phyloP scores from a whole-genome alignment of 139 green algal genomes.

The Coccomyxa sp. region DNA sequence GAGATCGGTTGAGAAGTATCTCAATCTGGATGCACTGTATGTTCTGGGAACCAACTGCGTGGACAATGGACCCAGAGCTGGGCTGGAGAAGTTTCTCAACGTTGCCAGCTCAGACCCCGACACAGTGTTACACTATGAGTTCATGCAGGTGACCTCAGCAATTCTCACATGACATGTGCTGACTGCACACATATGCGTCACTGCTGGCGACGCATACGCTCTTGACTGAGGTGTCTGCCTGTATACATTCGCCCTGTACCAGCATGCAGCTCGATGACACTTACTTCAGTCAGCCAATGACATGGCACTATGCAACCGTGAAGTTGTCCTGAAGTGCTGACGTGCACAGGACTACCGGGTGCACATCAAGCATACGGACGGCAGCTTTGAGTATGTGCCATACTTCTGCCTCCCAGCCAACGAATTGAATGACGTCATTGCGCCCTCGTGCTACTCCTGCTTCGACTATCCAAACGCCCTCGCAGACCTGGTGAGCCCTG shows the following conservation, averaged over 20 bases:
- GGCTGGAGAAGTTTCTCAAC: constrained; percentile 87
- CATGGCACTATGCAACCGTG: no score
- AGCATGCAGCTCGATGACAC: no score
- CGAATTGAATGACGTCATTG: constrained; percentile 93
- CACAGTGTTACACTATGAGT: constrained; percentile 94
- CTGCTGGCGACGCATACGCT: no score
- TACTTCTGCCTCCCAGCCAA: constrained; percentile 97
- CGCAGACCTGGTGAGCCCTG: constrained; percentile 77
- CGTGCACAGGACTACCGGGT: constrained; percentile 72
- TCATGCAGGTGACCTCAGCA: constrained; percentile 96
- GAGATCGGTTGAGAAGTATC: constrained; percentile 79
- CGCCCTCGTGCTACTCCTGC: constrained; percentile 89
- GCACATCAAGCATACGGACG: constrained; percentile 82
- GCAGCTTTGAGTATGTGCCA: constrained; percentile 85
- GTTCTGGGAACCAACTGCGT: constrained; percentile 91
- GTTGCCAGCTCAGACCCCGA: constrained; percentile 68
- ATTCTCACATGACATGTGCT: no score
- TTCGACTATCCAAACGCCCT: constrained; percentile 97
- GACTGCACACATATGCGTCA: no score
- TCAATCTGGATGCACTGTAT: constrained; percentile 91
- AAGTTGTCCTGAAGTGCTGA: no score
- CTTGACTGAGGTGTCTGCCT: no score
- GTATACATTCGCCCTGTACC: no score
- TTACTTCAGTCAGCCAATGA: no score
- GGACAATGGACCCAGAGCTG: constrained; percentile 85